Evolutionary conservation across 2,329 filamentous ascomycete genomes (phyloP).

Genomic region (Colletotrichum euphorbiae): DNA sequence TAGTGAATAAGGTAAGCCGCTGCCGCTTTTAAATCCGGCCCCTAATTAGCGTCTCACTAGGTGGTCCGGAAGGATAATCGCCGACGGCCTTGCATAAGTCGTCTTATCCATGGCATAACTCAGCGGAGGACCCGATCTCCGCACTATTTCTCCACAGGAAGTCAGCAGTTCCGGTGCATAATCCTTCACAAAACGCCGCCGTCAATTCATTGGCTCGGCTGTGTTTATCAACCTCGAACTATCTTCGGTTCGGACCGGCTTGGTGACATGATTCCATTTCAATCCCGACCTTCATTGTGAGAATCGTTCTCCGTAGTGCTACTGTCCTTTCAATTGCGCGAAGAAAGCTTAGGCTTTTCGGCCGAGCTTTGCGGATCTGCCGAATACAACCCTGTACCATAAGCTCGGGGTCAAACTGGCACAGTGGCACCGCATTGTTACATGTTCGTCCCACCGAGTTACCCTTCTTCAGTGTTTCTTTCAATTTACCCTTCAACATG

Average conservation of each 20-base stretch:
- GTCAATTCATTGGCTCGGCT: slow-evolving; percentile 3
- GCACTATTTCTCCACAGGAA: background rate
- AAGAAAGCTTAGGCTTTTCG: background rate
- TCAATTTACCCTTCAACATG: no score
- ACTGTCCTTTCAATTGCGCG: background rate
- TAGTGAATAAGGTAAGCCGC: no score
- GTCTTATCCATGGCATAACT: background rate
- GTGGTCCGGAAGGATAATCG: slow-evolving; percentile 8
- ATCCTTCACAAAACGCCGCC: background rate
- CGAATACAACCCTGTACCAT: no score
- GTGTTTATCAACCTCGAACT: no score
- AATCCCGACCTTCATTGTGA: slow-evolving; percentile 2
- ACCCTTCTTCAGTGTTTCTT: no score
- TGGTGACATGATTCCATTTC: background rate
- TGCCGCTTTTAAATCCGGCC: slow-evolving; percentile 2
- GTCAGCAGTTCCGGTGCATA: slow-evolving; percentile 1
- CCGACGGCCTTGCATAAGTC: background rate
- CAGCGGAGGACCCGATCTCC: background rate
- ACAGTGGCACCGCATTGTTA: no score
- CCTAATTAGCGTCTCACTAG: slow-evolving; percentile 3
- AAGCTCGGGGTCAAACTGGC: no score
- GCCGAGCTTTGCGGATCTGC: no score
- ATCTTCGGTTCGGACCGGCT: slow-evolving; percentile 1
- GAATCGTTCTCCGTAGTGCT: background rate
- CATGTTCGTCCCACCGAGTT: no score